Percentiles rank a stretch among this genome's conserved stretches.
These are phyloP conservation scores for Colletotrichum eleusines DNA, from an alignment of 2,329 filamentous ascomycete genomes.

Conservation along the genomic window DNA sequence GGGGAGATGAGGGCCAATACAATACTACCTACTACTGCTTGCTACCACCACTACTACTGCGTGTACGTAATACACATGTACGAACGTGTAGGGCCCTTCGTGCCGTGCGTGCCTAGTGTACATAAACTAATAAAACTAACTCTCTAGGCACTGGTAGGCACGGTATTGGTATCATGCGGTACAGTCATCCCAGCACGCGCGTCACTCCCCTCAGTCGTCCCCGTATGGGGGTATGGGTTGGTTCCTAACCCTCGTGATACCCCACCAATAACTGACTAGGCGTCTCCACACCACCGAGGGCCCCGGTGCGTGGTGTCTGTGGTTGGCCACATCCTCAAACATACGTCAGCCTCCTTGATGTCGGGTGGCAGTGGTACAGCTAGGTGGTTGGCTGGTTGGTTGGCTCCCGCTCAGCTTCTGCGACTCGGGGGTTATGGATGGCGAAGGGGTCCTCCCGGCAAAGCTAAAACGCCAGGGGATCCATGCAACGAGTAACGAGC, in stretches of 20 bases:
- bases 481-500: not conserved
- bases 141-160: no score
- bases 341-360: conserved; percentile 39
- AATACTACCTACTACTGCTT: no score
- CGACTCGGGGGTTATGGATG: not conserved
- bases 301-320: conserved; percentile 10
- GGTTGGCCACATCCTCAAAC: conserved; percentile 35
- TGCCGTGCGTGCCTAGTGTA: not conserved
- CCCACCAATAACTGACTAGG: conserved; percentile 4
- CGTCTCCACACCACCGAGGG: conserved; percentile 16
- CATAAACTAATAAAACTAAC: no score
- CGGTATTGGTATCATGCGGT: not conserved
- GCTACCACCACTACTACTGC: no score
- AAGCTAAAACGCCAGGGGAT: conserved; percentile 36
- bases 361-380: not conserved
- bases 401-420: not conserved
- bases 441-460: conserved; percentile 13
- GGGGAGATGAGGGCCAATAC: not conserved
- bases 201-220: conserved; percentile 10
- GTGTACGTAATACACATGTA: no score
- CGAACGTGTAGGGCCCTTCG: not conserved
- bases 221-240: no score
- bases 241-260: not conserved
- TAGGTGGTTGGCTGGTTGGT: not conserved
- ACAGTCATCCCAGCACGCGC: conserved; percentile 33